Base-by-base conservation (phyloP, 2,329 filamentous ascomycete species). In the Penicillium hordei region DNA sequence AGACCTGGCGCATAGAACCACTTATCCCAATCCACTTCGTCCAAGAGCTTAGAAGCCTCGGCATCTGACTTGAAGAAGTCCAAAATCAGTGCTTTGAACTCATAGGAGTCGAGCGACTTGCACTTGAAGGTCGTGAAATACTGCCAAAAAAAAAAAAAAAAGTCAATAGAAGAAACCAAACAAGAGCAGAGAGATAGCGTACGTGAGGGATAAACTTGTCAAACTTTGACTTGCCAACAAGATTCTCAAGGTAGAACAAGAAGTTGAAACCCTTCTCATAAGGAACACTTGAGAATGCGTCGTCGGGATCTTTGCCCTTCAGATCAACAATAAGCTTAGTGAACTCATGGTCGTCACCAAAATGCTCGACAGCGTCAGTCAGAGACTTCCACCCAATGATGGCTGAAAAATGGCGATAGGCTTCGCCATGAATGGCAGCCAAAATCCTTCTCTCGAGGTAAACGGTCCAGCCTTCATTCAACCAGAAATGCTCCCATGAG, bases 251-350 rank as follows among this genome's bases (percentile, higher is more conserved):
- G 68, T 93, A 88, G 75, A 92, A 97, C 45, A 99, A 82, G 75
- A 97, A 95, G 70, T 90, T 90, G 76, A 96, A 97, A 4, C 93
- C 93, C 77, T 99, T 97, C 73, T 97, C 93, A 69, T 99, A 99
- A 0, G 94, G 92, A 34, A 97, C 82, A 27, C 86, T 89, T 65
- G 90, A 95, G 78, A 97, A 99, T 1, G 93, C 90, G 74, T 99
- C 94, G 73, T 97, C 94, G 0, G 94, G 94, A 68, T 97, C 93
- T 65, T 94, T 88, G 57, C 91, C 91, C 71, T 93, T 90, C 62
- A 97, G 87, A 72, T 91, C 87, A 59, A 93, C 84, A 64, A 96
- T 86, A 53, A 99, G 83, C 74, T 95, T 95, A 8, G 94, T 99
- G 78, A 94, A 97, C 67, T 93, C 89, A 71, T 96, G 92, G 63